Evolutionary conservation across 2,329 filamentous ascomycete genomes (phyloP).

Genomic region (Emydomyces testavorans): DNA sequence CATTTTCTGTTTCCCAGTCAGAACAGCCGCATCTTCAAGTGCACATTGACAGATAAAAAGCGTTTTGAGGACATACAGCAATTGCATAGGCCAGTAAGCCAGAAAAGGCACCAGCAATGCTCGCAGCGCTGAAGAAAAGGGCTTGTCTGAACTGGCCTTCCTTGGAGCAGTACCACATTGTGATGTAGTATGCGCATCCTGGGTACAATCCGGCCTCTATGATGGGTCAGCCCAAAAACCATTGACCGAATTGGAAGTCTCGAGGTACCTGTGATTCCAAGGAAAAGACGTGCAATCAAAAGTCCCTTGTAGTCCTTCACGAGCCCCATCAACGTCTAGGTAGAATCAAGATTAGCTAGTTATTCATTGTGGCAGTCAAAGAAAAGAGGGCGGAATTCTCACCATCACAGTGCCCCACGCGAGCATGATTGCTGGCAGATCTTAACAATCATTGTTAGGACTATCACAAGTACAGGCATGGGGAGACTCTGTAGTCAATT

Average conservation of each 20-base stretch:
- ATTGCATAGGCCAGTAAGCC: conserved; percentile 44
- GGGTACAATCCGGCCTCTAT: conserved; percentile 35
- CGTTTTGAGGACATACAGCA: conserved; percentile 27
- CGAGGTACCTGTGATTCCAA: conserved; percentile 27
- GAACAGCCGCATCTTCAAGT: conserved; percentile 11
- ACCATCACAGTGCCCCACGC: conserved; percentile 40
- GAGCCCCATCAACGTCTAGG: conserved; percentile 39
- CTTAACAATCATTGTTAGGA: conserved; percentile 2
- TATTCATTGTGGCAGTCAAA: not conserved
- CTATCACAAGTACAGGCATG: not conserved
- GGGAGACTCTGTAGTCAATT: not conserved
- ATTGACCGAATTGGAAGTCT: not conserved
- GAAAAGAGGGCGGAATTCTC: conserved; percentile 6
- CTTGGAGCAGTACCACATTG: conserved; percentile 37
- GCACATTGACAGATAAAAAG: conserved; percentile 15
- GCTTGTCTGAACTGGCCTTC: conserved; percentile 36
- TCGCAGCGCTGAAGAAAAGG: conserved; percentile 39
- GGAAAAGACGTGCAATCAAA: conserved; percentile 38
- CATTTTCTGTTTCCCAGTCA: conserved; percentile 31
- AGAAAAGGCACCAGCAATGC: conserved; percentile 42
- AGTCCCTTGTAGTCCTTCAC: conserved; percentile 38
- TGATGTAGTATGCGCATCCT: conserved; percentile 37
- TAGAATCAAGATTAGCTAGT: not conserved
- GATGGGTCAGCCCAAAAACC: not conserved
- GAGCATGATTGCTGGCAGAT: conserved; percentile 25